Evolutionary conservation across 768 basidiomycete species (phyloP).

Genomic region (Harrya chromipes): DNA sequence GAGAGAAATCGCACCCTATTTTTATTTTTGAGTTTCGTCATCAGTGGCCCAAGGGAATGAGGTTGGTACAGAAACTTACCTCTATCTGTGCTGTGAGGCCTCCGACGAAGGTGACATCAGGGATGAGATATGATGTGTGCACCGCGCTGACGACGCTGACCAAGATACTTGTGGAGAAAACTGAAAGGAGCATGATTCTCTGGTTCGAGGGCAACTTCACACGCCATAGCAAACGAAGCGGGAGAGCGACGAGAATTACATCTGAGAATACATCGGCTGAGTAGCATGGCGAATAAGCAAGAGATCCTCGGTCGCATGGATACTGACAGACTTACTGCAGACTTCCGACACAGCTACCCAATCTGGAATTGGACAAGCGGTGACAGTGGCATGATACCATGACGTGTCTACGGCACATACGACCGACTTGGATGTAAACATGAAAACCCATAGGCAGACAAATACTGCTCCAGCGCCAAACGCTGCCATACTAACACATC

Average conservation of each 20-base stretch:
- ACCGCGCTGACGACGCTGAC: constrained; percentile 45
- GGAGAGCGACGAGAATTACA: constrained; percentile 42
- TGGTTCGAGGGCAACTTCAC: constrained; percentile 40
- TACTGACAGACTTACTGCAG: constrained; percentile 38
- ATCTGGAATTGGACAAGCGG: constrained; percentile 43
- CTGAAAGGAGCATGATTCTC: constrained; percentile 39
- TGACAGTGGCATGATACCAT: constrained; percentile 38
- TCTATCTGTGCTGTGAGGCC: constrained; percentile 41
- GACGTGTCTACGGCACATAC: constrained; percentile 37
- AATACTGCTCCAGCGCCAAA: constrained; percentile 9
- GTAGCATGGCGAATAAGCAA: not conserved
- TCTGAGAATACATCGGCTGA: constrained; percentile 50
- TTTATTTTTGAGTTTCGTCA: not conserved
- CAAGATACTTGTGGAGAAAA: constrained; percentile 53
- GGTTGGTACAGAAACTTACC: constrained; percentile 21
- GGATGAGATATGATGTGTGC: constrained; percentile 42
- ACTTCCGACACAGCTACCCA: constrained; percentile 53
- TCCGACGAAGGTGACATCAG: constrained; percentile 11
- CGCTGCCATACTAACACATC: not conserved
- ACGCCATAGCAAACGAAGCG: constrained; percentile 43
- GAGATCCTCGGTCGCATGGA: no score
- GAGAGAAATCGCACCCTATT: constrained; percentile 36
- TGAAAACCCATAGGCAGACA: constrained; percentile 18
- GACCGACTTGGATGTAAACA: constrained; percentile 27
- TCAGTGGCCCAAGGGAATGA: not conserved